These are phyloP conservation scores for Adansonia digitata DNA, from an alignment of 345 rosid genomes.

Conservation along the genomic window DNA sequence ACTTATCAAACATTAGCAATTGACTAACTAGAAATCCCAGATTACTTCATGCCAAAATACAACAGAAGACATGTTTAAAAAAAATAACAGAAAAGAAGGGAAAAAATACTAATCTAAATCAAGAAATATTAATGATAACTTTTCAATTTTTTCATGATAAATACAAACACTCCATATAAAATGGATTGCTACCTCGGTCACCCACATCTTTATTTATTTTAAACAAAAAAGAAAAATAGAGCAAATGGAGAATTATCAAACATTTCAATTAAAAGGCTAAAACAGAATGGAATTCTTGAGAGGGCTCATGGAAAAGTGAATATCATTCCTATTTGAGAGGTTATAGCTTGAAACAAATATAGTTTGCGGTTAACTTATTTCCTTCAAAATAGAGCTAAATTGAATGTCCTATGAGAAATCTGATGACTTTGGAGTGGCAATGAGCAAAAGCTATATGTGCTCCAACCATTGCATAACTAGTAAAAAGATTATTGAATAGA, in stretches of 20 bases:
- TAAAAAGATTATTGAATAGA: neutral
- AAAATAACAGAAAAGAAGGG: neutral
- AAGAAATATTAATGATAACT: neutral
- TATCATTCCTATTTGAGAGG: neutral
- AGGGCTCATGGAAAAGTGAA: neutral
- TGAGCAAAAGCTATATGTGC: neutral
- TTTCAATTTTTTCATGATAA: neutral
- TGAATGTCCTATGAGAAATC: neutral
- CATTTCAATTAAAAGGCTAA: neutral
- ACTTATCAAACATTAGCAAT: neutral
- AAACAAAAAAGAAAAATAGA: neutral
- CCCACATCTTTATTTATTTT: neutral
- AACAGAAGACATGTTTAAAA: constrained; percentile 11
- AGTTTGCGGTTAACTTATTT: neutral
- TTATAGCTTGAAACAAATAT: neutral
- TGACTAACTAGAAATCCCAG: neutral
- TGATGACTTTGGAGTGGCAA: neutral
- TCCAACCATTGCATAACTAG: neutral
- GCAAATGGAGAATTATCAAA: neutral
- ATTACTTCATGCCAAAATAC: neutral
- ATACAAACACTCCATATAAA: neutral
- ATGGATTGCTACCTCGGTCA: neutral
- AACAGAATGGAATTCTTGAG: neutral
- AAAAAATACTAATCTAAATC: neutral
- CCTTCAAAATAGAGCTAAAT: neutral